These are phyloP conservation scores for Trametes cinnabarina DNA, from an alignment of 768 basidiomycete genomes.

Conservation along the genomic window DNA sequence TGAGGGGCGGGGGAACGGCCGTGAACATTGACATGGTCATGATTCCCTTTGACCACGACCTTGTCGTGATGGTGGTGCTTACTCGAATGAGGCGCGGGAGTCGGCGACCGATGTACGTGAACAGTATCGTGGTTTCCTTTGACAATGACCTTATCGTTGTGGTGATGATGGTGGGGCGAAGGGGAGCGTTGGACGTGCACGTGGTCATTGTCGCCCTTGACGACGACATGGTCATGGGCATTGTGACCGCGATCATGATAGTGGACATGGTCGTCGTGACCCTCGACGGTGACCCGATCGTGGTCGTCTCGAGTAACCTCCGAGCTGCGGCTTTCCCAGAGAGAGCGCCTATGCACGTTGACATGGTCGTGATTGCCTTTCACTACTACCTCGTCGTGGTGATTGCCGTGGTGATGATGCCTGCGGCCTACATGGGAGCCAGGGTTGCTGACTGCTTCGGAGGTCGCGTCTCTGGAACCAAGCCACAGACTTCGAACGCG, in stretches of 20 bases:
- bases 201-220: constrained; percentile 22
- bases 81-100: constrained; percentile 14
- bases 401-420: constrained; percentile 22
- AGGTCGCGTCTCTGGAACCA: constrained; percentile 8
- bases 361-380: constrained; percentile 30
- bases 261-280: constrained; percentile 9
- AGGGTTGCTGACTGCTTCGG: background rate
- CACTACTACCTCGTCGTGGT: constrained; percentile 24
- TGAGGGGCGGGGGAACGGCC: constrained; percentile 4
- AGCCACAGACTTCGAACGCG: constrained; percentile 22
- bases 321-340: background rate
- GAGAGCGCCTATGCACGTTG: constrained; percentile 18
- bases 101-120: constrained; percentile 17
- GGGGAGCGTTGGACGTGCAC: constrained; percentile 21
- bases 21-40: constrained; percentile 14
- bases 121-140: constrained; percentile 20
- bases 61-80: constrained; percentile 19
- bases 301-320: constrained; percentile 4
- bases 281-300: constrained; percentile 10
- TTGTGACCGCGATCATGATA: constrained; percentile 14
- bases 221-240: constrained; percentile 16
- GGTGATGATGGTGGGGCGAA: constrained; percentile 11
- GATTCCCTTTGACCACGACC: constrained; percentile 21
- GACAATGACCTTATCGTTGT: constrained; percentile 14
- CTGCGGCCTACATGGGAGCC: background rate